Conservation (phyloP, 2,329 filamentous ascomycete genomes). For the Neonectria faginata region DNA sequence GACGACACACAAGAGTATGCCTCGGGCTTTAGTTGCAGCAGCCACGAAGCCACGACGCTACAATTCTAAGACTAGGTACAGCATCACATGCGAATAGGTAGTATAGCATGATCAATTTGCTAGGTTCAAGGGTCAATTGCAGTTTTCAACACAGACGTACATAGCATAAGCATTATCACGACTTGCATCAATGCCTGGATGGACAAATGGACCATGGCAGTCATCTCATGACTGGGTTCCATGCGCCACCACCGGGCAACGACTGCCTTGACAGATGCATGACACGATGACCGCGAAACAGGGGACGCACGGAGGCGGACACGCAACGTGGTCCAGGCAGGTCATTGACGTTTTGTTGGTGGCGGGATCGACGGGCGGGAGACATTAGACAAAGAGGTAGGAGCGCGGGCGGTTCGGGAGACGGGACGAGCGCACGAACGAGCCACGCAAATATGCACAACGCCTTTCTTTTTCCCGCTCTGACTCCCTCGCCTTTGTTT, state of each 20-base stretch:
- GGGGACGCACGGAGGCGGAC: slow-evolving; percentile 24
- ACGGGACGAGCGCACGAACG: slow-evolving; percentile 33
- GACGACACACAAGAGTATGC: background rate
- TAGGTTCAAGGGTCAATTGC: background rate
- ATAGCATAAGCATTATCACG: slow-evolving; percentile 9
- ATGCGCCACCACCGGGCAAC: slow-evolving; percentile 21
- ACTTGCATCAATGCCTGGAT: background rate
- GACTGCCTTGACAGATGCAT: slow-evolving; percentile 28
- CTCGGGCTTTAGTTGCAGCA: background rate
- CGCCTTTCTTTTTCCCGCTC: slow-evolving; percentile 19
- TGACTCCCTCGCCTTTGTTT: slow-evolving; percentile 7
- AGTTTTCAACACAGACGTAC: background rate
- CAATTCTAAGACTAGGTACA: background rate
- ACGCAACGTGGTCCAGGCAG: slow-evolving; percentile 4
- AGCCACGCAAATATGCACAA: slow-evolving; percentile 9
- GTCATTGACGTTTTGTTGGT: slow-evolving; percentile 24
- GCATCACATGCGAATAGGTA: background rate
- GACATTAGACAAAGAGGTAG: slow-evolving; percentile 2
- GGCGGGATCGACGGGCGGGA: slow-evolving; percentile 39
- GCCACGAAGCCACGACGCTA: background rate
- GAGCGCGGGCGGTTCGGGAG: slow-evolving; percentile 23
- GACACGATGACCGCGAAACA: slow-evolving; percentile 18
- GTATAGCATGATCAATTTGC: background rate
- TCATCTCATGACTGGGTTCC: slow-evolving; percentile 17
- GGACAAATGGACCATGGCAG: background rate